Base-by-base conservation (phyloP, 257 asterid genomes). In the Dorcoceras hygrometricum region DNA sequence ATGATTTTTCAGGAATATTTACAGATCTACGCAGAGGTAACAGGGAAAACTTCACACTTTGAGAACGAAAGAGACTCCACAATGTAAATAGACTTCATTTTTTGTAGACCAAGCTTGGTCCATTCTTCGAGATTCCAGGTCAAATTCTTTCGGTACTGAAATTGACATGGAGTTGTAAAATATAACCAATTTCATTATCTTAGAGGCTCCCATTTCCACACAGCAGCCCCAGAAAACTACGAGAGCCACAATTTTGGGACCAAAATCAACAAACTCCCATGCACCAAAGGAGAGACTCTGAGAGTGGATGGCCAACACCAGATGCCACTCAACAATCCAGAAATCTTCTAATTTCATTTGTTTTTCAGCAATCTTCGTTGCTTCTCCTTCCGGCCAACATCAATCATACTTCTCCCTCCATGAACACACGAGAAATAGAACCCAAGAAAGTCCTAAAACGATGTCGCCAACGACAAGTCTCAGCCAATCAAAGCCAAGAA, bases 341-440 rank as follows among this genome's bases (percentile, higher is more conserved):
- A 16, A 16, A 14, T 14, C 53, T 43, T 43, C 53, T 19, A 51
- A 65, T 32, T 51, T 46, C 51, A 19, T 65, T 66, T n/a, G 61
- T 8, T 5, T 24, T 19, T 10, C 3, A 29, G n/a, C 16, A 29
- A 61, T 39, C n/a, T 34, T 29, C 4, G 46, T 34, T 16, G 14
- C 46, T 10, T 16, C 71, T 56, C 23, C 31, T 56, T 16, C 46
- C 51, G 8, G 16, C 48, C 51, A 76, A 46, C 59, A 28, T 68
- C 63, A 90, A 75, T 91, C 98, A 73, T 91, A 91, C 77, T 91
- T 91, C 86, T 89, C 98, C 73, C 96, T 89, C 98, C 98, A 89
- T 24, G 96, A 79, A 69, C 79, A 91, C 54, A 77, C 89, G 16
- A 91, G 89, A 78, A 86, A 86, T 73, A 89, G 78, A 60, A 89